Percentiles rank a stretch among this genome's conserved stretches.
Conservation (phyloP, 257 asterid genomes). For the Solanum lignicaule region DNA sequence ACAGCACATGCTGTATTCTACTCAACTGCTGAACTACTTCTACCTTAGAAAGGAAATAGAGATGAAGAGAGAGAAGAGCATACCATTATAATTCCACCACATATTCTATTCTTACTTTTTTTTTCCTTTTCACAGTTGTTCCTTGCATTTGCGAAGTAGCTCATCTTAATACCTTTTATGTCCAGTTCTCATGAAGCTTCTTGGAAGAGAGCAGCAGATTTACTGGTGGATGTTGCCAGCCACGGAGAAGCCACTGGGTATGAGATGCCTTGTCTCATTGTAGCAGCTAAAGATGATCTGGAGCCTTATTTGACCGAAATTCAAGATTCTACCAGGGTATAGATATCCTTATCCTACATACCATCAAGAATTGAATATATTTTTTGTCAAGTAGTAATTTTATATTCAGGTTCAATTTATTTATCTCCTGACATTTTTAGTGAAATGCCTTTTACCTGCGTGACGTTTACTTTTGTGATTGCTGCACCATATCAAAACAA, state of each 20-base stretch:
- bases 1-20: not conserved
- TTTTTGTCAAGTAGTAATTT: not conserved
- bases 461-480: not conserved
- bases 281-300: slow-evolving; percentile 91
- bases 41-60: not conserved
- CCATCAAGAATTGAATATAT: not conserved
- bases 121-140: not conserved
- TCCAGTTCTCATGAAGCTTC: slow-evolving; percentile 67
- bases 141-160: not conserved
- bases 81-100: not conserved
- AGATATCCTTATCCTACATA: not conserved
- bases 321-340: slow-evolving; percentile 93
- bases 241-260: slow-evolving; percentile 83
- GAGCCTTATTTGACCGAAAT: slow-evolving; percentile 74
- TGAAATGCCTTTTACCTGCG: not conserved
- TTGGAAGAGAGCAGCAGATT: slow-evolving; percentile 75
- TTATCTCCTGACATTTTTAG: not conserved
- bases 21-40: not conserved
- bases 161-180: not conserved
- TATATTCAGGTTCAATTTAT: not conserved
- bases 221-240: slow-evolving; percentile 90
- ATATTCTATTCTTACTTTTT: not conserved
- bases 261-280: slow-evolving; percentile 93
- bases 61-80: not conserved
- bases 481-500: not conserved